Base-by-base conservation (phyloP, 352 stramenopile genomes). In the Phytophthora vignae region DNA sequence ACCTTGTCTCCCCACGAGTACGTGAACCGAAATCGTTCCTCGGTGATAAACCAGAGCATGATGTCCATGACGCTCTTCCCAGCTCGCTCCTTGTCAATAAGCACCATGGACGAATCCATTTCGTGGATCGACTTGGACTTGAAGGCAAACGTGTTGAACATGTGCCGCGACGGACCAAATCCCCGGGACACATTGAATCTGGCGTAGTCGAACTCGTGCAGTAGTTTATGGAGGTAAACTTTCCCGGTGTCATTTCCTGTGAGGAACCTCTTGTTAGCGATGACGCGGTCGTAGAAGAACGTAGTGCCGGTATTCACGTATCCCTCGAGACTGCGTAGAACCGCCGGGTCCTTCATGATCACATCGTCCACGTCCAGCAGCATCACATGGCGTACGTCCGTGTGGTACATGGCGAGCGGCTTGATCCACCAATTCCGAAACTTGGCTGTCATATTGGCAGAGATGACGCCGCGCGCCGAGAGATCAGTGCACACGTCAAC, bases 231-330 rank as follows among this genome's bases (percentile, higher is more conserved):
- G 52, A 90, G 53, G 56, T 88, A 88, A 38, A 72, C 64, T 55
- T 70, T 73, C 1, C 55, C 52, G 8, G 62, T 56, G 65, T 79
- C 71, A 8, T 72, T 70, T n/a, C 76, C 76, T 38, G 81, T 81
- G 46, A 88, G 66, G 58, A 84, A 89, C 3, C 73, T 71, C 22
- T 73, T 66, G n/a, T 33, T 29, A 3, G 52, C 40, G 52, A 88
- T 82, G 15, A 90, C 80, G 36, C 79, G 85, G 61, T 93, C 83
- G 71, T 88, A 93, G 70, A 83, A 90, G 60, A 90, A 90, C 11
- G 77, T 80, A 0, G 83, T 87, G 21, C 81, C 83, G 4, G 76
- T 88, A 12, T 50, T 67, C 46, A 61, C 61, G 70, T 90, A 90
- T 58, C 72, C 77, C 14, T 78, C 60, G 8, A 79, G 61, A 7